Conservation (phyloP, 306 rosid genomes). For the Ochetophila trinervis region DNA sequence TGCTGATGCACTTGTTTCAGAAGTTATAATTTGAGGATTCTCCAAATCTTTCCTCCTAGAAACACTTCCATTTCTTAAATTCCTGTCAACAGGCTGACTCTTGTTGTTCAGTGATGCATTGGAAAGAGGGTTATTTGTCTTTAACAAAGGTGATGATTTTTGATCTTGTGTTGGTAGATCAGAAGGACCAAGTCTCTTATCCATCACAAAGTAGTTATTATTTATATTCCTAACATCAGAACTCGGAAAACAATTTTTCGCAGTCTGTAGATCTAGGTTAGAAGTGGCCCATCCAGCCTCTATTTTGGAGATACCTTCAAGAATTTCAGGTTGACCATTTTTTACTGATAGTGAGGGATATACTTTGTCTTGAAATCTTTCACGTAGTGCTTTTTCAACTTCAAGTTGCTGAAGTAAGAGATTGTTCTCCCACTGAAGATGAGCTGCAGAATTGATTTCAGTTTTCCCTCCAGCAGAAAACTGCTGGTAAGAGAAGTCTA, state of each 20-base stretch:
- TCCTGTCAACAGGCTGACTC: slow-evolving; percentile 10
- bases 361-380: slow-evolving; percentile 19
- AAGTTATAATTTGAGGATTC: slow-evolving; percentile 10
- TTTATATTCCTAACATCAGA: slow-evolving; percentile 10
- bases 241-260: slow-evolving; percentile 6
- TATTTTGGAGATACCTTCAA: slow-evolving; percentile 12
- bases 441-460: slow-evolving; percentile 15
- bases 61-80: slow-evolving; percentile 15
- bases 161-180: slow-evolving; percentile 10
- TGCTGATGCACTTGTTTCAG: slow-evolving; percentile 5
- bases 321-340: slow-evolving; percentile 5
- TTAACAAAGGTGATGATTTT: not conserved
- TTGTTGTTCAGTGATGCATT: not conserved
- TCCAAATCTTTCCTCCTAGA: slow-evolving; percentile 12
- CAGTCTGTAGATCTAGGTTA: slow-evolving; percentile 29
- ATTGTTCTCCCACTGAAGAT: slow-evolving; percentile 15
- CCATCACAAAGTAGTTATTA: not conserved
- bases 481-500: slow-evolving; percentile 19
- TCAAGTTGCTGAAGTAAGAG: slow-evolving; percentile 9
- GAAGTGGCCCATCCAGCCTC: slow-evolving; percentile 15
- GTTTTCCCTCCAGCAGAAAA: slow-evolving; percentile 19
- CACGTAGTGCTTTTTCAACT: slow-evolving; percentile 14
- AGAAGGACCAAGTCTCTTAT: slow-evolving; percentile 3
- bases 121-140: slow-evolving; percentile 6
- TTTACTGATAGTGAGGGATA: not conserved